These are phyloP conservation scores for Paracoccidioides lutzii DNA, from an alignment of 2,329 filamentous ascomycete genomes.

Conservation along the genomic window DNA sequence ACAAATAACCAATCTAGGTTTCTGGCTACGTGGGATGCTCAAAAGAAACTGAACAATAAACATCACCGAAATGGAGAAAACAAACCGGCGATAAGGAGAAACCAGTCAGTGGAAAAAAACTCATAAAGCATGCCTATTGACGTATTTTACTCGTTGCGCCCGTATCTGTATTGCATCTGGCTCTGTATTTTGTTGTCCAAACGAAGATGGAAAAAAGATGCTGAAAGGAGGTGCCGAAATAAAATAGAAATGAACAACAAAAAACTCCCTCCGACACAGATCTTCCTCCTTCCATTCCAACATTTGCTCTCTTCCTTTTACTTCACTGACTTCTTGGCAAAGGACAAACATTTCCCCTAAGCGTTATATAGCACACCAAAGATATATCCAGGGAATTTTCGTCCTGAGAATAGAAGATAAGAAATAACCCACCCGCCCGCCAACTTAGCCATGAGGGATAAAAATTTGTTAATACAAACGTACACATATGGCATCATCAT, in stretches of 20 bases:
- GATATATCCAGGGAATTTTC: background rate
- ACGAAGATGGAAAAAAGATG: background rate
- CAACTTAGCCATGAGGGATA: background rate
- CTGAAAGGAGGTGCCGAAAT: background rate
- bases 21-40: background rate
- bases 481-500: background rate
- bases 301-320: no score
- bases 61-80: background rate
- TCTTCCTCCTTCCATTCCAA: background rate
- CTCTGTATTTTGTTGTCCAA: background rate
- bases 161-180: background rate
- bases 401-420: background rate
- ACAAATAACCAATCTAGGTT: no score
- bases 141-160: background rate
- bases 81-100: background rate
- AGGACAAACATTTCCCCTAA: background rate
- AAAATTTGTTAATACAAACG: background rate
- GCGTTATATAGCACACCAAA: background rate
- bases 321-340: background rate
- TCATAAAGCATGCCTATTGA: background rate
- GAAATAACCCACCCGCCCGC: background rate
- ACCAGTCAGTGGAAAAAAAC: background rate
- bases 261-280: background rate
- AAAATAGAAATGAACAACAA: background rate
- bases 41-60: background rate